Base-by-base conservation (phyloP, 2,329 filamentous ascomycete genomes). In the Leptographium radiaticola region DNA sequence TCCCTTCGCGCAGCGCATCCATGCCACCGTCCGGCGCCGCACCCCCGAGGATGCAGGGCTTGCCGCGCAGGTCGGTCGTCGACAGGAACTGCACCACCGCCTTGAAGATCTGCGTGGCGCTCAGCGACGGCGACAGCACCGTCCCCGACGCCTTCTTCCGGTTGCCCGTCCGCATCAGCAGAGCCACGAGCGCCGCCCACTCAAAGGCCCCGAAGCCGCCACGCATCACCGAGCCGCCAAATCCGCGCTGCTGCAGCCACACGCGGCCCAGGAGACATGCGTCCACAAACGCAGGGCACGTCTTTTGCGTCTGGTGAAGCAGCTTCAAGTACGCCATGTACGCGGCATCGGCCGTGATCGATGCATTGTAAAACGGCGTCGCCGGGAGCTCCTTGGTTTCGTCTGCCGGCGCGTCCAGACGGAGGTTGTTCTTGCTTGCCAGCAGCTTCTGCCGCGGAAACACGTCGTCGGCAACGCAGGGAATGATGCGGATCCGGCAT, bases 161-260 rank as follows among this genome's bases (percentile, higher is more conserved):
- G 8, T 83, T 85, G 31, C 87, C 87, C n/a, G 80, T 81, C 66
- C 89, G 83, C 44, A 97, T 74, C 2, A 97, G 72, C 15, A 95
- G 73, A 36, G 90, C 87, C 64, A 90, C 79, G 49, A 93, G 71
- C n/a, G 81, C 71, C 0, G 86, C 78, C 88, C 89, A 97, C 66
- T 98, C 93, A 59, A 95, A 95, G 60, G 88, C 82, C 4, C 93
- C 93, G 65, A 98, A 96, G 0, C 93, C 93, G 46, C 93, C 91
- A 45, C 76, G 72, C 2, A 80, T 75, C n/a, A 89, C 68, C 25
- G 76, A 72, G 46, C 86, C 79, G 16, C 77, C 77, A 59, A 96
- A 87, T 0, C 89, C 89, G 53, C 91, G 81, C 68, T 97, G 91
- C 60, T 84, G 83, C 43, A 98, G 75, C 93, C 93, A 98, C 53